Evolutionary conservation across 192 early-diverging fungal genomes (phyloP), one percentile per base, ranked within the genome.

Genomic region (Umbelopsis sp.): DNA sequence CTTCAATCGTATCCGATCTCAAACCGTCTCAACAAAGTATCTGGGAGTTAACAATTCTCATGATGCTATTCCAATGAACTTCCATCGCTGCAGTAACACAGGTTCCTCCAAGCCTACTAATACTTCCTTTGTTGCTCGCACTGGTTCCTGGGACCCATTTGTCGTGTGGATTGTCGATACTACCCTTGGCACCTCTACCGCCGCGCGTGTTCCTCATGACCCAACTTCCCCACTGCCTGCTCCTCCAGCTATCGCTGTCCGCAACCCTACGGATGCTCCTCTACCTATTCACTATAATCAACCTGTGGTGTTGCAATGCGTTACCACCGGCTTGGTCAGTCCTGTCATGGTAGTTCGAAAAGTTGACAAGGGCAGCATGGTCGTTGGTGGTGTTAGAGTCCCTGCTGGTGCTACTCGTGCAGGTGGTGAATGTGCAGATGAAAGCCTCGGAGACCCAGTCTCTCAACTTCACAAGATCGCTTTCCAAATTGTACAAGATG

Each of bases 401-500:
- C 76, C 65, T 11, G 45, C 74, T 26, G 22, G 45, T 25, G 78
- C 51, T 16, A 47, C 70, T 22, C 22, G 36, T 14, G 56, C 68
- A 14, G 77, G 72, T 68, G 79, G 82, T 32, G 82, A 84, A 70
- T 78, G 71, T 62, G 82, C 78, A 31, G 82, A 86, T 31, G 83
- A 84, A 68, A 76, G 89, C 3, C 62, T 90, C n/a, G 93, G 93
- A 25, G 95, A 97, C 75, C 93, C 94, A 5, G 89, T 97, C 0
- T 93, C 92, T n/a, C 94, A 94, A 79, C 77, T 97, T 52, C 94
- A 97, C 83, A 97, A 97, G 82, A 87, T 97, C 7, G 94, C 94
- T 2, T 91, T 97, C 74, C 91, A 95, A 79, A 86, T 95, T 50
- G 83, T 83, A 6, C 84, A 87, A 10, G 78, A 89, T 56, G 41